phyloP scores from a whole-genome alignment of 129 eudicot species.

The Apium graveolens region DNA sequence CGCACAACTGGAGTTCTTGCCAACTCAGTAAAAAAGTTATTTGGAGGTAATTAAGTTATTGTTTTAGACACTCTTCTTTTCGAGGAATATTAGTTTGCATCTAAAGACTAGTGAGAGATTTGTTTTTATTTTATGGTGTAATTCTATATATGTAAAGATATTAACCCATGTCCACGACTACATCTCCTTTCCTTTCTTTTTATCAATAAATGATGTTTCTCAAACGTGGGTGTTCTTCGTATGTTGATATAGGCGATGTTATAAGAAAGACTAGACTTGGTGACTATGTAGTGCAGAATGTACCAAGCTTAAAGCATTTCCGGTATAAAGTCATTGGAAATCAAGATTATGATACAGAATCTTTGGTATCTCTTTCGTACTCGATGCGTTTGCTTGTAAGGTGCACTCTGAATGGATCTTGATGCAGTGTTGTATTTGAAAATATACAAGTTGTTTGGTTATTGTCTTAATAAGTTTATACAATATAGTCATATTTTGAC shows the following conservation, averaged over 20 bases:
- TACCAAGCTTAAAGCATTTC: conserved; percentile 69
- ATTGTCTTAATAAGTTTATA: background rate
- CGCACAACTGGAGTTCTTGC: conserved; percentile 34
- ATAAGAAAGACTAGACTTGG: conserved; percentile 45
- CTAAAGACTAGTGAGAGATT: background rate
- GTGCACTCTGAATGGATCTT: conserved; percentile 19
- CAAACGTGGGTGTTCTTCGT: background rate
- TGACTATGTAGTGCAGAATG: conserved; percentile 45
- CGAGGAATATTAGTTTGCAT: background rate
- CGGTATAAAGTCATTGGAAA: conserved; percentile 24
- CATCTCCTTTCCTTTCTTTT: background rate
- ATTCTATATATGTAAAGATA: background rate
- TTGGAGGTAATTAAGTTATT: conserved; percentile 46
- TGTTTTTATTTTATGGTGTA: background rate
- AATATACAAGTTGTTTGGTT: background rate
- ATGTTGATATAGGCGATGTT: conserved; percentile 40
- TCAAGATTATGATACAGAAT: conserved; percentile 45
- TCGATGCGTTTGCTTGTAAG: conserved; percentile 77
- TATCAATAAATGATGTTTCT: background rate
- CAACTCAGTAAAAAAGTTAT: conserved; percentile 47
- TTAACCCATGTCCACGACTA: background rate
- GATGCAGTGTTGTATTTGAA: background rate
- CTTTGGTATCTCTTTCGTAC: conserved; percentile 71
- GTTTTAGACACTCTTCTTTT: background rate
- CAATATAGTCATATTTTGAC: background rate